phyloP scores from a whole-genome alignment of 208 protist species.

The Leishmania martiniquensis region DNA sequence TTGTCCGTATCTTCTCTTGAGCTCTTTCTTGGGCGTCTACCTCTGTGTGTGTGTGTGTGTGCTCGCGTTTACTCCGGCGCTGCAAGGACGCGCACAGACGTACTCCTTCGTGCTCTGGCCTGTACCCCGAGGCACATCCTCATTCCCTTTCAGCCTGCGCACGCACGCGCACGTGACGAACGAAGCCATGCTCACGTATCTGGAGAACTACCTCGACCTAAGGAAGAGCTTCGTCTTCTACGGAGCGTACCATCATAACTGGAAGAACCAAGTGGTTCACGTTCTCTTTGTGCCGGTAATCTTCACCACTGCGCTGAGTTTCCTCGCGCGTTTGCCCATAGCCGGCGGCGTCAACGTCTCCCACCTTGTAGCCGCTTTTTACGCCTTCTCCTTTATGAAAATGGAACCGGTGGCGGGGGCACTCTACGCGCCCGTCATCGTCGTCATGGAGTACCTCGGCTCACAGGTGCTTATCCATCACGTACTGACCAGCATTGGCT shows the following conservation, averaged over 20 bases:
- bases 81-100: not conserved
- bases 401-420: slow-evolving; percentile 67
- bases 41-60: not conserved
- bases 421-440: slow-evolving; percentile 53
- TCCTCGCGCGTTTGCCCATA: slow-evolving; percentile 42
- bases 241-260: slow-evolving; percentile 66
- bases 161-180: not conserved
- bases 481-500: slow-evolving; percentile 30
- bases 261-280: slow-evolving; percentile 74
- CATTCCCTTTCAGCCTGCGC: too few relatives aligned
- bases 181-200: slow-evolving; percentile 34
- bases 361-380: slow-evolving; percentile 45
- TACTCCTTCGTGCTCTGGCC: not conserved
- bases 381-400: slow-evolving; percentile 56
- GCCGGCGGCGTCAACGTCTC: slow-evolving; percentile 46
- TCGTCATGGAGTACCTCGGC: slow-evolving; percentile 43
- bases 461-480: slow-evolving; percentile 27
- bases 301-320: slow-evolving; percentile 62
- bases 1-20: not conserved
- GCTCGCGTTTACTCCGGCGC: not conserved
- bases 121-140: not conserved
- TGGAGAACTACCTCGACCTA: slow-evolving; percentile 64
- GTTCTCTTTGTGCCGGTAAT: slow-evolving; percentile 79
- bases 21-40: not conserved
- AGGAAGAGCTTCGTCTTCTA: slow-evolving; percentile 77